Percentiles rank a stretch among this genome's conserved stretches.
Conservation (phyloP, 345 rosid species). For the Isatis tinctoria region DNA sequence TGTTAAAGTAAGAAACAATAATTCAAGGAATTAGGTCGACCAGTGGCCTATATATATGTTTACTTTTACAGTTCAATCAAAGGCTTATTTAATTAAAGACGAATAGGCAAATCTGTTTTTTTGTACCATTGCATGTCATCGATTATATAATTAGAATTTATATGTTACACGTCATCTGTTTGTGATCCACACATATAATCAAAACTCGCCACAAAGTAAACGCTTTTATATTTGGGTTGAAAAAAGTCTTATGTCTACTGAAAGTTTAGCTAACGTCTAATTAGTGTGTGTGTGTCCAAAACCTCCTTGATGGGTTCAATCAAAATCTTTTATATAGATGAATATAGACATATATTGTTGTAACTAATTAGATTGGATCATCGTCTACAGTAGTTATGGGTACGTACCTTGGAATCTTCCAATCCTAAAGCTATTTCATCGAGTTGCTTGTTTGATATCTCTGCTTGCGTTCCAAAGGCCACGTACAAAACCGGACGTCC, state of each 20-base stretch:
- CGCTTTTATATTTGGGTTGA: neutral
- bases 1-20: neutral
- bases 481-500: slow-evolving; percentile 59
- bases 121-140: neutral
- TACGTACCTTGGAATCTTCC: slow-evolving; percentile 44
- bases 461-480: slow-evolving; percentile 80
- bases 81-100: too few species aligned
- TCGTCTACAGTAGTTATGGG: neutral
- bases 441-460: slow-evolving; percentile 47
- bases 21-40: neutral
- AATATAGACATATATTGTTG: neutral
- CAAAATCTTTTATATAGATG: neutral
- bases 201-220: neutral
- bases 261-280: neutral
- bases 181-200: neutral
- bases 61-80: neutral
- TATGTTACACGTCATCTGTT: neutral
- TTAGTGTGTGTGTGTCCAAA: neutral
- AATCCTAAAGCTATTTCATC: slow-evolving; percentile 53
- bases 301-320: neutral
- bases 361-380: neutral
- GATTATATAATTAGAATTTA: neutral
- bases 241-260: neutral
- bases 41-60: neutral
- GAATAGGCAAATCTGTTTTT: too few species aligned